These are phyloP conservation scores for Stropharia rugosoannulata DNA, from an alignment of 768 basidiomycete species.

Conservation along the genomic window DNA sequence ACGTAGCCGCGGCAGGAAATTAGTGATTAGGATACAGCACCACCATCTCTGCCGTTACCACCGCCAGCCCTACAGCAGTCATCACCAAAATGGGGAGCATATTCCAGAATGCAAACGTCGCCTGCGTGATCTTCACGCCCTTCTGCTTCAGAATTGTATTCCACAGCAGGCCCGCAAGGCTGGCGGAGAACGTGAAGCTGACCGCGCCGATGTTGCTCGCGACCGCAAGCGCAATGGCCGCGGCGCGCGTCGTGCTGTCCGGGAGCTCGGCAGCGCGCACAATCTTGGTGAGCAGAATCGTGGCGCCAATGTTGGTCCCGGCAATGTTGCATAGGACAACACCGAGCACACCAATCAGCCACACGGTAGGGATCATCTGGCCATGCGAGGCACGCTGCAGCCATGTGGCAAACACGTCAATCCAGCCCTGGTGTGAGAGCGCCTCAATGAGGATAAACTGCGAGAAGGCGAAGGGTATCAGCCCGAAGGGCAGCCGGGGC, in stretches of 20 bases:
- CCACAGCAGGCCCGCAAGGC: constrained; percentile 90
- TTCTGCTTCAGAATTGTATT: constrained; percentile 70
- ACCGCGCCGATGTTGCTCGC: constrained; percentile 91
- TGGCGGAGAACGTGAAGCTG: constrained; percentile 84
- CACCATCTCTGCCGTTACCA: constrained; percentile 78
- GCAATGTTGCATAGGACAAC: constrained; percentile 79
- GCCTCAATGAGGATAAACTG: constrained; percentile 94
- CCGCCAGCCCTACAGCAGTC: constrained; percentile 62
- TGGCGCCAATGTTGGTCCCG: constrained; percentile 90
- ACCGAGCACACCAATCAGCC: constrained; percentile 68
- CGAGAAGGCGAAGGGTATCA: constrained; percentile 90
- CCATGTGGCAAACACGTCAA: constrained; percentile 77
- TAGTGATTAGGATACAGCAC: constrained; percentile 27
- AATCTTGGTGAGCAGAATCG: constrained; percentile 84
- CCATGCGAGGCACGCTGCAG: constrained; percentile 42
- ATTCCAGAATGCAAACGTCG: constrained; percentile 75
- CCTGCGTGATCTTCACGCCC: constrained; percentile 55
- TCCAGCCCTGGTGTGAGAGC: constrained; percentile 83
- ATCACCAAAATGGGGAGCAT: constrained; percentile 60
- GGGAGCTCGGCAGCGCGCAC: constrained; percentile 47
- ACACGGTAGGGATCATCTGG: constrained; percentile 51
- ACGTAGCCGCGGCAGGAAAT: background rate
- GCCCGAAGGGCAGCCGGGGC: constrained; percentile 71
- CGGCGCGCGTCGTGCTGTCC: constrained; percentile 42
- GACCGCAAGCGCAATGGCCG: constrained; percentile 75